These are phyloP conservation scores for Podospora conica DNA, from an alignment of 495 filamentous ascomycete species.

Conservation along the genomic window DNA sequence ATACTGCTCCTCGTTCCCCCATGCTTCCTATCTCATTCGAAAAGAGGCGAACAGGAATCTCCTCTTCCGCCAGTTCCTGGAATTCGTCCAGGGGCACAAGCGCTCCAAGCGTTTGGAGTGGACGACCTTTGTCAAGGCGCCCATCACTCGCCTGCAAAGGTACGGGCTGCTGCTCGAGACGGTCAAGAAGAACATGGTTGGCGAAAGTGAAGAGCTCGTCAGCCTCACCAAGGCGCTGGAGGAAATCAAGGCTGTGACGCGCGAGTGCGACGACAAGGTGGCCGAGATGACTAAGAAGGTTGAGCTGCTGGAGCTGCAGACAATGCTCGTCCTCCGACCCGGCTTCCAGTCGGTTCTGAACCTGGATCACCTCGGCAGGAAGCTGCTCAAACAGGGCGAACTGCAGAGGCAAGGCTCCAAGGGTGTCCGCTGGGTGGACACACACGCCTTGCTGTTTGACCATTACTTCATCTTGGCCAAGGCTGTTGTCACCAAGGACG, in stretches of 20 bases:
- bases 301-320: constrained; percentile 75
- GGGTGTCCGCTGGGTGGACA: constrained; percentile 85
- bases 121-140: constrained; percentile 89
- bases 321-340: constrained; percentile 74
- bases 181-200: constrained; percentile 74
- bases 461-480: constrained; percentile 95
- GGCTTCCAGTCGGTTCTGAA: constrained; percentile 89
- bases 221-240: constrained; percentile 84
- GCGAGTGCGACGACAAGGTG: constrained; percentile 92
- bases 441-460: constrained; percentile 88
- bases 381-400: constrained; percentile 84
- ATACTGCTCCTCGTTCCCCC: constrained; percentile 82
- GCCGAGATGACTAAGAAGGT: constrained; percentile 90
- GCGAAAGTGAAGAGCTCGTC: constrained; percentile 82
- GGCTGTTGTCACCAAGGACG: constrained; percentile 59
- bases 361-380: constrained; percentile 82
- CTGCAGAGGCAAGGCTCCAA: constrained; percentile 82
- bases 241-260: constrained; percentile 87
- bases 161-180: constrained; percentile 80
- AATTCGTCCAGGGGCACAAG: constrained; percentile 69
- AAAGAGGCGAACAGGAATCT: constrained; percentile 81
- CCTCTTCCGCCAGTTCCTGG: constrained; percentile 79
- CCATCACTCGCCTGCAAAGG: constrained; percentile 87
- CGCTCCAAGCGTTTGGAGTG: constrained; percentile 82
- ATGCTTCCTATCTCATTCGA: constrained; percentile 74